A percentile compares a stretch with the other conserved stretches of the same genome.
phyloP scores from a whole-genome alignment of 2,329 filamentous ascomycete species.

The Hortaea sp. region DNA sequence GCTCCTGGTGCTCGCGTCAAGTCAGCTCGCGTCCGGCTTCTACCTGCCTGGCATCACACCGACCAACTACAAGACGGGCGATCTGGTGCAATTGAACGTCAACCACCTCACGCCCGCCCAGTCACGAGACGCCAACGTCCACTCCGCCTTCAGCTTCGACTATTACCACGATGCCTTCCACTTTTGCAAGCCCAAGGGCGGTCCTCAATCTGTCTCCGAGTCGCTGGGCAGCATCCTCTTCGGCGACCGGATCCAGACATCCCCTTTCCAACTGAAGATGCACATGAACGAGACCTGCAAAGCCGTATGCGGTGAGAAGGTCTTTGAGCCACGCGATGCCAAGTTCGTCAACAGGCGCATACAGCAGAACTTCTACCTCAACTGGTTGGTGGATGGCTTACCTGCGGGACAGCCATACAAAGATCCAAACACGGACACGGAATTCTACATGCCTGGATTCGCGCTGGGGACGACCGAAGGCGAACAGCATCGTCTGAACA shows the following conservation, averaged over 20 bases:
- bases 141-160: conserved; percentile 91
- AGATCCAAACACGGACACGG: conserved; percentile 64
- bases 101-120: conserved; percentile 85
- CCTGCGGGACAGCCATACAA: conserved; percentile 76
- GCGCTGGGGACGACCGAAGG: conserved; percentile 52
- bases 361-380: conserved; percentile 76
- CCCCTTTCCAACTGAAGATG: conserved; percentile 85
- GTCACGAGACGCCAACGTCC: conserved; percentile 68
- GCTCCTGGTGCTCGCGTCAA: conserved; percentile 4
- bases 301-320: conserved; percentile 58
- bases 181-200: conserved; percentile 73
- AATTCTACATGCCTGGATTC: conserved; percentile 89
- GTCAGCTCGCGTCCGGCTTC: conserved; percentile 41
- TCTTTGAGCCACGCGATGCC: conserved; percentile 55
- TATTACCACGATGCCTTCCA: conserved; percentile 85
- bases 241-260: conserved; percentile 94
- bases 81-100: conserved; percentile 77
- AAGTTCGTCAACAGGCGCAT: conserved; percentile 78
- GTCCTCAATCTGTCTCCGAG: conserved; percentile 71
- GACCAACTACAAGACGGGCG: conserved; percentile 74
- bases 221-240: conserved; percentile 94
- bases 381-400: conserved; percentile 91
- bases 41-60: conserved; percentile 95
- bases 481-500: conserved; percentile 60
- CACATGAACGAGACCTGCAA: conserved; percentile 79